phyloP scores from a whole-genome alignment of 2,329 filamentous ascomycete species.

The Clonostachys byssicola region DNA sequence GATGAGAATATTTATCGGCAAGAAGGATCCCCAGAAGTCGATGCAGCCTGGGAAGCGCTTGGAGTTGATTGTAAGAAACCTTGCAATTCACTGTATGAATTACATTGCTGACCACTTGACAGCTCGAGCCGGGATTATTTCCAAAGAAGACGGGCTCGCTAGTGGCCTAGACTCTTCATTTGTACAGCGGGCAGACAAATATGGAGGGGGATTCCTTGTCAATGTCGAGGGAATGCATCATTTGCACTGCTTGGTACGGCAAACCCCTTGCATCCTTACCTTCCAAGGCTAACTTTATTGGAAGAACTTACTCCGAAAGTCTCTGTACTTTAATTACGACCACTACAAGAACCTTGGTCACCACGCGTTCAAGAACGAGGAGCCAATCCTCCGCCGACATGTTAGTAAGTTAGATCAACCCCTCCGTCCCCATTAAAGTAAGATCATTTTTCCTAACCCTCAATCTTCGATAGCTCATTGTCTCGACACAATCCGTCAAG shows the following conservation, averaged over 20 bases:
- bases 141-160: conserved; percentile 37
- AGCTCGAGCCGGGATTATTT: conserved; percentile 44
- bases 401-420: conserved; percentile 38
- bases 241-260: conserved; percentile 49
- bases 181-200: conserved; percentile 47
- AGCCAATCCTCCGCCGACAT: conserved; percentile 49
- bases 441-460: too few relatives aligned
- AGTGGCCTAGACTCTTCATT: conserved; percentile 49
- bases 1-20: conserved; percentile 48
- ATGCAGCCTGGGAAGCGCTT: conserved; percentile 47
- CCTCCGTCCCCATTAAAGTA: too few relatives aligned
- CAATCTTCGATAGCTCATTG: conserved; percentile 42
- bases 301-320: conserved; percentile 53
- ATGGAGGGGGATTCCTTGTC: conserved; percentile 56
- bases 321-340: conserved; percentile 54
- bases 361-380: conserved; percentile 52
- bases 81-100: too few relatives aligned
- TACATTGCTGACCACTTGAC: neutral
- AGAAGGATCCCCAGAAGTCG: conserved; percentile 44
- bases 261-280: neutral
- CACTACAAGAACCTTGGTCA: conserved; percentile 46
- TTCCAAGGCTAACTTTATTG: neutral
- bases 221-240: conserved; percentile 54
- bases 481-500: conserved; percentile 56
- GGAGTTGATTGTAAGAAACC: conserved; percentile 36